Percentiles rank a stretch among this genome's conserved stretches.
Evolutionary conservation across 306 rosid genomes (phyloP).

Genomic region (Mimosa pudica): DNA sequence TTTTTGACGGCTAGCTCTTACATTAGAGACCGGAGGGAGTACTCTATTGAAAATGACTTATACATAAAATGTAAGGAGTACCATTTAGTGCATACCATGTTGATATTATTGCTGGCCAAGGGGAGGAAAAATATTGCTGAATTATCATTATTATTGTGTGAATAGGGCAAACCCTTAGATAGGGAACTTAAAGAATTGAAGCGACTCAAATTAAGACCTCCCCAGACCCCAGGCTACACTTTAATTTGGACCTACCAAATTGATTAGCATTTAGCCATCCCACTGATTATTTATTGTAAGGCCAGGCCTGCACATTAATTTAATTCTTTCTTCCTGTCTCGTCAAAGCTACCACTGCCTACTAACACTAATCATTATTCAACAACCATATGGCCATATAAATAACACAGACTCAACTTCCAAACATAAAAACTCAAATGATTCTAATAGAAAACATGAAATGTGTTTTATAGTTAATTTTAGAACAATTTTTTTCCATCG

Average conservation of each 20-base stretch:
- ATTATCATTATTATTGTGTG: background rate
- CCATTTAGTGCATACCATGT: background rate
- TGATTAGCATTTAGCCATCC: background rate
- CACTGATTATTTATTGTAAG: background rate
- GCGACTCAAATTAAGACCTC: background rate
- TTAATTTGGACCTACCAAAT: background rate
- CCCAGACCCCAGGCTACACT: too few relatives aligned
- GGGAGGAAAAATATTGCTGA: too few relatives aligned
- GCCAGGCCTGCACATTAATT: background rate
- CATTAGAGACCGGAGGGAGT: too few relatives aligned
- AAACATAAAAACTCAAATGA: background rate
- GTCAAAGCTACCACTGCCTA: background rate
- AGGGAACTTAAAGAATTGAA: background rate
- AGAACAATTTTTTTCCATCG: too few relatives aligned
- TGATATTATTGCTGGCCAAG: too few relatives aligned
- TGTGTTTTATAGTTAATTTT: background rate
- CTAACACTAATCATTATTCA: background rate
- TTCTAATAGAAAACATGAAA: background rate
- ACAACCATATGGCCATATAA: background rate
- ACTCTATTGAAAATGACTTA: too few relatives aligned
- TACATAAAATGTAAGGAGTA: too few relatives aligned
- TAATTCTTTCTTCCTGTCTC: background rate
- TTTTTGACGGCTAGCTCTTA: too few relatives aligned
- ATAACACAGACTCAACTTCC: background rate
- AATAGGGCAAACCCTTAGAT: background rate